Evolutionary conservation across 441 rosid species (phyloP).

Genomic region (Mallotus repandus): DNA sequence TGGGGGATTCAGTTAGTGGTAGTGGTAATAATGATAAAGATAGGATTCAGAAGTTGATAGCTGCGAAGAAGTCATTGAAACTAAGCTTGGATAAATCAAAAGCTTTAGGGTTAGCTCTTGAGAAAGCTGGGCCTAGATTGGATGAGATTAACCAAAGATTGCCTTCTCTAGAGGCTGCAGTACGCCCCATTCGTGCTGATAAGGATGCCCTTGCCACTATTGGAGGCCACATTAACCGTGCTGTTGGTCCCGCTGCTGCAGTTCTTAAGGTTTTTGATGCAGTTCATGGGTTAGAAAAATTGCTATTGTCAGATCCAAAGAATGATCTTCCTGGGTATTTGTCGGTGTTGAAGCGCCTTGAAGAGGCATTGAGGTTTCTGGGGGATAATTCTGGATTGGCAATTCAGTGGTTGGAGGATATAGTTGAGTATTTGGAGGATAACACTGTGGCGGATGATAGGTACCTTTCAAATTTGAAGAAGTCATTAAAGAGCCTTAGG

Average conservation of each 20-base stretch:
- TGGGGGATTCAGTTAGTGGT: constrained; percentile 45
- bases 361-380: constrained; percentile 87
- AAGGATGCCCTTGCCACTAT: constrained; percentile 77
- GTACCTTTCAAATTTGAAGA: constrained; percentile 69
- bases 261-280: constrained; percentile 99
- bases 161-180: constrained; percentile 73
- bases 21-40: constrained; percentile 7
- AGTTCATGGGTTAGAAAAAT: constrained; percentile 91
- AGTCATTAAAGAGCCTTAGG: constrained; percentile 57
- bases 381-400: constrained; percentile 96
- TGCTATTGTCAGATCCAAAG: constrained; percentile 77
- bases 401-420: constrained; percentile 97
- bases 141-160: constrained; percentile 77
- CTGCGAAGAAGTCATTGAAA: constrained; percentile 67
- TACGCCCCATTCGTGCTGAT: constrained; percentile 89
- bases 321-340: constrained; percentile 80
- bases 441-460: constrained; percentile 71
- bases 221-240: constrained; percentile 93
- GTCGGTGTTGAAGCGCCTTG: constrained; percentile 77
- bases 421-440: constrained; percentile 92
- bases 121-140: constrained; percentile 66
- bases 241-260: constrained; percentile 97
- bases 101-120: constrained; percentile 54
- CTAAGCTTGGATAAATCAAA: constrained; percentile 79
- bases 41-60: constrained; percentile 48